phyloP scores from a whole-genome alignment of 2,329 filamentous ascomycete species.

The Neoscytalidium dimidiatum region DNA sequence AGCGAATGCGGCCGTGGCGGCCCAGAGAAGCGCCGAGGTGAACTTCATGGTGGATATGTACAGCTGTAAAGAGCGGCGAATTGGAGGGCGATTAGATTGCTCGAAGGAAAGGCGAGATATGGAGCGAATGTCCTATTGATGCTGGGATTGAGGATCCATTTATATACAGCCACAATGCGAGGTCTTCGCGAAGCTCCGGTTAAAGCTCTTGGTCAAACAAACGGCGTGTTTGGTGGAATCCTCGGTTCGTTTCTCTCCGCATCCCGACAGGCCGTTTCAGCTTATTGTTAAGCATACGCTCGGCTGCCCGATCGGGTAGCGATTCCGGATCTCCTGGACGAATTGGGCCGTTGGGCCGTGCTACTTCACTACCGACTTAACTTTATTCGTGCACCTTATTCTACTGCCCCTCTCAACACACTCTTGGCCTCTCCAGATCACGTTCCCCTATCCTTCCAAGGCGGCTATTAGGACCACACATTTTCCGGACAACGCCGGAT shows the following conservation, averaged over 20 bases:
- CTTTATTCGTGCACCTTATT: constrained; percentile 8
- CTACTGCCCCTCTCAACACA: not conserved
- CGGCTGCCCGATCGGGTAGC: not conserved
- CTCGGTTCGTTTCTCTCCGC: constrained; percentile 1
- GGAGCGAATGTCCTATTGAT: not conserved
- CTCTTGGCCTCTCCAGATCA: not conserved
- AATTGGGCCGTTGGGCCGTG: not conserved
- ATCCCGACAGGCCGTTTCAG: not conserved
- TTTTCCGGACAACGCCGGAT: too few species aligned
- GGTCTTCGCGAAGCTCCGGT: not conserved
- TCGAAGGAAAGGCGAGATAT: not conserved
- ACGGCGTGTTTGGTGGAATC: not conserved
- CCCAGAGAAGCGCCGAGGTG: constrained; percentile 26
- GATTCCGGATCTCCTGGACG: not conserved
- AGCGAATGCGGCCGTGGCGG: constrained; percentile 31
- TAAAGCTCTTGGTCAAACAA: not conserved
- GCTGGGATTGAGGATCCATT: not conserved
- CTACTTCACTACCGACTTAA: not conserved
- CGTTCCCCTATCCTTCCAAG: not conserved
- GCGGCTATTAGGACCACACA: too few species aligned
- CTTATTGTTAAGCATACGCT: constrained; percentile 7
- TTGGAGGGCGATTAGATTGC: not conserved
- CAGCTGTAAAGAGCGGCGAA: not conserved
- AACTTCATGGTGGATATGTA: constrained; percentile 29
- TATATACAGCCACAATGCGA: not conserved